Base-by-base conservation (phyloP, 1,284 basidiomycete species). In the Cryptococcus amylolentus region DNA sequence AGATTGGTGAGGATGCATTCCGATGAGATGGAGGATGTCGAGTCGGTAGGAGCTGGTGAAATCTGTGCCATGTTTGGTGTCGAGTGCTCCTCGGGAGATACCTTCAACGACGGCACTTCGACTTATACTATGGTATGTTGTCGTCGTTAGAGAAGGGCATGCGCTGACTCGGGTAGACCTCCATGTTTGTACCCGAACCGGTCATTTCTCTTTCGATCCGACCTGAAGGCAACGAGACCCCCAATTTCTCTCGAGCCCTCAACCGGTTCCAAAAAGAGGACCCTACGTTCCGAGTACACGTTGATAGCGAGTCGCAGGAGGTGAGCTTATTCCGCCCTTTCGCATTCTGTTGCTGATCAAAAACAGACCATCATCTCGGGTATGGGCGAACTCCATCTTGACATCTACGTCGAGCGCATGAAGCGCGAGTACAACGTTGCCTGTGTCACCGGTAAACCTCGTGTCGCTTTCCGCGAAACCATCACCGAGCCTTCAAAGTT, bases 41-140 rank as follows among this genome's bases (percentile, higher is more conserved):
- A 95, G 46, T 84, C 85, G 40, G 89, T 99, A 66, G 91, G 91
- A 0, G 91, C 95, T n/a, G 96, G 96, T 55, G 96, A 99, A 81
- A 99, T 99, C 64, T 98, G 96, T 73, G 96, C 96, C 52, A 98
- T 97, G 79, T 99, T 99, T 67, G 96, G 96, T 71, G 93, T 99
- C 49, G 96, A 99, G 67, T 99, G 96, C 76, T 93, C 94, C 0
- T 92, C 91, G 16, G 96, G 96, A 40, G 96, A 99, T 79, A 98
- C 96, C 0, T 98, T 99, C 79, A 98, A 91, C 0, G 92, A 95
- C 73, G 92, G 93, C 13, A 84, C 86, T 4, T 88, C 88, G 0
- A 85, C 81, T 40, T 91, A 85, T 77, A 89, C 91, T 1, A 95
- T 96, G 93, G 91, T 90, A 49, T 44, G 85, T 65, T 20, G 7